Conservation (phyloP, 306 rosid genomes). For the Vicia villosa region DNA sequence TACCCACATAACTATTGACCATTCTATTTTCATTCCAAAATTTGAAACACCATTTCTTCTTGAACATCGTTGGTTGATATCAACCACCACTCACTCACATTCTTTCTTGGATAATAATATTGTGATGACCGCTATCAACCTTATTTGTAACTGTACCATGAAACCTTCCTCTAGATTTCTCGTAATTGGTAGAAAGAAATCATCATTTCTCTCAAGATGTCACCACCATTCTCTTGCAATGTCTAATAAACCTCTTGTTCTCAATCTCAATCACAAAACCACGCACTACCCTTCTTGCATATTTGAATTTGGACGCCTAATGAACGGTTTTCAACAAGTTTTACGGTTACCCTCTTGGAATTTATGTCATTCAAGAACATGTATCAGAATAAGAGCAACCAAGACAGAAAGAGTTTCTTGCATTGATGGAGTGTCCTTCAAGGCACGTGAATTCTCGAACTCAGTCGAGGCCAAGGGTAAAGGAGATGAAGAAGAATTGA, state of each 20-base stretch:
- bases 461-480: slow-evolving; percentile 39
- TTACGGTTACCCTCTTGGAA: slow-evolving; percentile 45
- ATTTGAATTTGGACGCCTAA: slow-evolving; percentile 42
- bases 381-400: slow-evolving; percentile 9
- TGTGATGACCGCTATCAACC: slow-evolving; percentile 47
- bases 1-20: neutral
- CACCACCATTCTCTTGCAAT: slow-evolving; percentile 31
- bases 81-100: slow-evolving; percentile 26
- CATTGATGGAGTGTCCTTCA: slow-evolving; percentile 47
- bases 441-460: slow-evolving; percentile 55
- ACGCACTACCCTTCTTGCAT: slow-evolving; percentile 41
- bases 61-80: neutral
- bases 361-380: slow-evolving; percentile 17
- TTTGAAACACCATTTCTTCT: slow-evolving; percentile 1
- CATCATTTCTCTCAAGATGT: slow-evolving; percentile 47
- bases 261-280: slow-evolving; percentile 38
- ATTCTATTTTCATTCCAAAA: slow-evolving; percentile 28
- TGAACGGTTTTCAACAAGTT: slow-evolving; percentile 35
- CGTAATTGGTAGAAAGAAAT: slow-evolving; percentile 43
- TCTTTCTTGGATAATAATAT: slow-evolving; percentile 10
- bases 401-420: slow-evolving; percentile 38
- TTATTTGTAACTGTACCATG: slow-evolving; percentile 57
- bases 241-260: slow-evolving; percentile 9
- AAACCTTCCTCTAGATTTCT: slow-evolving; percentile 67
- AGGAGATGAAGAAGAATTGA: slow-evolving; percentile 16